These are phyloP conservation scores for Penicillium parvum DNA, from an alignment of 495 filamentous ascomycete species.

Conservation along the genomic window DNA sequence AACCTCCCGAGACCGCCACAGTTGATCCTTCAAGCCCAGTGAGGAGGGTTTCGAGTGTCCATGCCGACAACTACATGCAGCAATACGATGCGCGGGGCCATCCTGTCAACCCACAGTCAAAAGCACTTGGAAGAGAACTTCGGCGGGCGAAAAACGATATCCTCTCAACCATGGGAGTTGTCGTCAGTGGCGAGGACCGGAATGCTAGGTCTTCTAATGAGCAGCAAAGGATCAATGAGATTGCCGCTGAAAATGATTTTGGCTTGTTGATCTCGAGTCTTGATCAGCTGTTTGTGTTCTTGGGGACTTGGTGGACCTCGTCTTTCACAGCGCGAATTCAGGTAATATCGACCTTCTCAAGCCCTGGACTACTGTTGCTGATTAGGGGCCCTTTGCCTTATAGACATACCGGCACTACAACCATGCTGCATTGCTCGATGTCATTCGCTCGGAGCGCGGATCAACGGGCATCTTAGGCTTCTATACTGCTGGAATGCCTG, in stretches of 20 bases:
- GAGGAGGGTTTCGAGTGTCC: constrained; percentile 32
- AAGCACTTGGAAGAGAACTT: constrained; percentile 37
- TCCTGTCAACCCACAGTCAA: constrained; percentile 57
- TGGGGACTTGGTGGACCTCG: constrained; percentile 41
- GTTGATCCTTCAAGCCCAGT: constrained; percentile 18
- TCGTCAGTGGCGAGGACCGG: constrained; percentile 43
- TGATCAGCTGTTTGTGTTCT: constrained; percentile 39
- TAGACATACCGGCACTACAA: constrained; percentile 47
- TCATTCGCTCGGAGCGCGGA: constrained; percentile 36
- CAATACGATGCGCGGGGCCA: constrained; percentile 68
- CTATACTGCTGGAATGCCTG: constrained; percentile 45
- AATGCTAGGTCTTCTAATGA: constrained; percentile 31
- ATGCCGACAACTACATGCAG: constrained; percentile 51
- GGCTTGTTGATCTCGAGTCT: constrained; percentile 44
- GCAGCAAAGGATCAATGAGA: constrained; percentile 38
- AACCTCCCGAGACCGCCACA: constrained; percentile 45
- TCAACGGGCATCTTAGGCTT: constrained; percentile 32
- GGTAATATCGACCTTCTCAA: constrained; percentile 25
- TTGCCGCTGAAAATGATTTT: constrained; percentile 47
- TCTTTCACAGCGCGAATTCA: constrained; percentile 44
- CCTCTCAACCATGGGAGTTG: constrained; percentile 52
- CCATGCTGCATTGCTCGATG: constrained; percentile 33
- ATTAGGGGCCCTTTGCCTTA: neutral
- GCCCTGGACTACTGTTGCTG: neutral
- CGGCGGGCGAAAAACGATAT: constrained; percentile 55